phyloP scores from a whole-genome alignment of 345 rosid species.

The Garcia nutans region DNA sequence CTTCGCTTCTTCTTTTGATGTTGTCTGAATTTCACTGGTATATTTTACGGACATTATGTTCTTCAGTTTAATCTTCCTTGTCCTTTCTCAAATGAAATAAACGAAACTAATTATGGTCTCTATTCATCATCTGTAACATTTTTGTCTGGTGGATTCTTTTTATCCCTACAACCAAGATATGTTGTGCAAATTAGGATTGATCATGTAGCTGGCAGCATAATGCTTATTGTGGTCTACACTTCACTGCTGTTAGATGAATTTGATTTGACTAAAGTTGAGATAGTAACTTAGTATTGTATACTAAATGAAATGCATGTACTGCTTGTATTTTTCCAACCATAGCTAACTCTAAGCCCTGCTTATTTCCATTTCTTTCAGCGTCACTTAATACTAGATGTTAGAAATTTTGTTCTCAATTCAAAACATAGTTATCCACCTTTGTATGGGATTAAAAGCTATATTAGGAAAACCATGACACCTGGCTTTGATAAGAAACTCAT shows the following conservation, averaged over 20 bases:
- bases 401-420: neutral
- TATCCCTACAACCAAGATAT: neutral
- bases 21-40: neutral
- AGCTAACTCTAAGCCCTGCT: neutral
- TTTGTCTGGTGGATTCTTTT: neutral
- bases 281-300: neutral
- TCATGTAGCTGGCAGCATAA: neutral
- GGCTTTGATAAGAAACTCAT: neutral
- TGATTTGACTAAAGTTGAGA: neutral
- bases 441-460: neutral
- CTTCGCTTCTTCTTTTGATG: neutral
- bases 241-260: neutral
- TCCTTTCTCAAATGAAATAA: neutral
- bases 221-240: neutral
- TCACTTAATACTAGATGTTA: neutral
- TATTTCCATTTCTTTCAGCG: neutral
- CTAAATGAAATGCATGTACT: neutral
- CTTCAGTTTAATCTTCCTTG: neutral
- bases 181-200: neutral
- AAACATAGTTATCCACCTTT: neutral
- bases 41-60: neutral
- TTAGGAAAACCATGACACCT: neutral
- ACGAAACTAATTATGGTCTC: neutral
- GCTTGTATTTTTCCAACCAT: neutral
- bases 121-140: neutral